phyloP scores from a whole-genome alignment of 495 filamentous ascomycete genomes.

The Daldinia decipiens region DNA sequence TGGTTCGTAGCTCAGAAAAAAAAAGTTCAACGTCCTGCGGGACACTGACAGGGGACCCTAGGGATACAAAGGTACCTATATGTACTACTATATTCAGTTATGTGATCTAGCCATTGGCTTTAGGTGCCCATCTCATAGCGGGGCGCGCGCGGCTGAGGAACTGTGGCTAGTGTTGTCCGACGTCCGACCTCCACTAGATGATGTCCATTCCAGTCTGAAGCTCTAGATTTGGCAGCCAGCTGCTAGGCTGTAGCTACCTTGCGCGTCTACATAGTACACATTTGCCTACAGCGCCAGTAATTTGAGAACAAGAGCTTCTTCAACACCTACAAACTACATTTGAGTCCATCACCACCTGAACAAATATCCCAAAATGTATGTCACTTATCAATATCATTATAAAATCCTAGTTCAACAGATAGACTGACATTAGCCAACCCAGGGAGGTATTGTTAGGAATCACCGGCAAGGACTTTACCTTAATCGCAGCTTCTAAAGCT shows the following conservation, averaged over 20 bases:
- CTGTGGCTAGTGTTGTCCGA: conserved; percentile 38
- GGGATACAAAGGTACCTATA: conserved; percentile 18
- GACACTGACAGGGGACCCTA: conserved; percentile 35
- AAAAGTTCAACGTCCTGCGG: conserved; percentile 43
- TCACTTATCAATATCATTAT: not conserved
- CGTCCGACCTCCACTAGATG: conserved; percentile 25
- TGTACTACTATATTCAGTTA: not conserved
- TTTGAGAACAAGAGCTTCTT: conserved; percentile 29
- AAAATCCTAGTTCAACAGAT: not conserved
- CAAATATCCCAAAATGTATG: conserved; percentile 50
- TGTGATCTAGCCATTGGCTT: not conserved
- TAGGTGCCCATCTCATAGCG: conserved; percentile 10
- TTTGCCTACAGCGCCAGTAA: conserved; percentile 14
- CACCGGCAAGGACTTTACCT: conserved; percentile 98
- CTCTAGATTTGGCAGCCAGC: conserved; percentile 33
- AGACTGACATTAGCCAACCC: conserved; percentile 22
- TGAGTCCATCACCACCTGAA: conserved; percentile 9
- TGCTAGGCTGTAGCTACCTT: conserved; percentile 54
- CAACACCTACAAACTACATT: conserved; percentile 20
- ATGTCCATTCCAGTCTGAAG: conserved; percentile 19
- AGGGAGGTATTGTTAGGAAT: conserved; percentile 99
- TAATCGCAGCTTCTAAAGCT: conserved; percentile 96
- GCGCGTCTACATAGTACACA: conserved; percentile 45
- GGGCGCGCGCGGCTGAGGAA: conserved; percentile 31
- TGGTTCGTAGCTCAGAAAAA: conserved; percentile 32